A percentile compares a stretch with the other conserved stretches of the same genome.
phyloP scores from a whole-genome alignment of 768 basidiomycete species.

The Mycena kentingensis region DNA sequence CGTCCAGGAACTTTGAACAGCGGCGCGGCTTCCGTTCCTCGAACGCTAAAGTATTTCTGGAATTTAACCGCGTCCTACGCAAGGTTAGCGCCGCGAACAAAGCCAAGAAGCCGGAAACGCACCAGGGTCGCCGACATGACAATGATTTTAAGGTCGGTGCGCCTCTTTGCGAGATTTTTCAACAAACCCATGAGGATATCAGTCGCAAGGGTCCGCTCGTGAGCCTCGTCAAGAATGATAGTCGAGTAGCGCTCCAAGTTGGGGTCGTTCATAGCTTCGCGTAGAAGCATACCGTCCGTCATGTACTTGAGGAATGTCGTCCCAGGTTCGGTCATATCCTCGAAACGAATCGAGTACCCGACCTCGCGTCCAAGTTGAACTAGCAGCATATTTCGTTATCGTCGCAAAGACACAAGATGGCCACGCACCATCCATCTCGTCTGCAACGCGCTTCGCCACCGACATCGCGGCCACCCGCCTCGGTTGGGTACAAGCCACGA shows the following conservation, averaged over 20 bases:
- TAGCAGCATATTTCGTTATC: conserved; percentile 33
- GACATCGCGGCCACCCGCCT: conserved; percentile 97
- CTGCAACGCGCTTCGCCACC: conserved; percentile 96
- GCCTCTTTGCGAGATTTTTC: conserved; percentile 77
- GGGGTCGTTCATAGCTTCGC: conserved; percentile 97
- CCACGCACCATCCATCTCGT: conserved; percentile 94
- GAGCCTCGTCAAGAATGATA: conserved; percentile 98
- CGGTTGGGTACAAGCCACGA: conserved; percentile 97
- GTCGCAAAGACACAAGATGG: background rate
- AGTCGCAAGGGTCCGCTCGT: conserved; percentile 96
- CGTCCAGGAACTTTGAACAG: conserved; percentile 91
- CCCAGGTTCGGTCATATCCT: conserved; percentile 89
- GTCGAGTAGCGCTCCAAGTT: conserved; percentile 88
- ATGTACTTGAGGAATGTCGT: conserved; percentile 98
- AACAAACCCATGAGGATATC: conserved; percentile 98
- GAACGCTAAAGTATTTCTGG: conserved; percentile 84
- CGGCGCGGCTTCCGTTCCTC: conserved; percentile 55
- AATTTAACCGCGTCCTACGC: conserved; percentile 84
- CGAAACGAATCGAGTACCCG: conserved; percentile 97
- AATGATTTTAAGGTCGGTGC: conserved; percentile 92
- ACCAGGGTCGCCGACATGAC: conserved; percentile 95
- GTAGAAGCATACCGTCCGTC: conserved; percentile 99
- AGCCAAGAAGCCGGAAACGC: background rate
- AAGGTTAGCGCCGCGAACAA: background rate
- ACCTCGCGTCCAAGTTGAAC: conserved; percentile 93